Base-by-base conservation (phyloP, 768 basidiomycete species). In the Suillus fuscotomentosus region DNA sequence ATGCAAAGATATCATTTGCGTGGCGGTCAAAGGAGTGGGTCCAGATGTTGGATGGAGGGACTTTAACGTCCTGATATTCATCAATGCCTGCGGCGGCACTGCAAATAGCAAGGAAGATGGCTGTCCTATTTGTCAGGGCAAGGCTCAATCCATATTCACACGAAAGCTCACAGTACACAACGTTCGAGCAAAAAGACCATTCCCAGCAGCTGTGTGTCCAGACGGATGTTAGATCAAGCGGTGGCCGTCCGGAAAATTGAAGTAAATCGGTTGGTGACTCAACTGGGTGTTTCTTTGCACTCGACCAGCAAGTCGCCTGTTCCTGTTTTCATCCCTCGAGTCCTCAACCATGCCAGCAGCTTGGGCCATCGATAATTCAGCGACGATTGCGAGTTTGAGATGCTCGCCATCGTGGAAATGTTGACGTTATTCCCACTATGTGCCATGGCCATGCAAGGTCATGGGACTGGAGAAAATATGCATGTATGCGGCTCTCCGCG, bases 1-100 rank as follows among this genome's bases (percentile, higher is more conserved):
- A 79, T 97, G 94, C 65, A 98, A 77, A 7, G 93, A 86, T 39
- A 97, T 84, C 17, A 92, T 74, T 70, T 97, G 95, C 5, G 82
- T 83, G 11, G 92, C 90, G 27, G 83, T 86, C 65, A 90, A 72
- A 17, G 71, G 68, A 8, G 69, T 68, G 60, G 62, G 61, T 43
- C 65, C 36, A 53, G 70, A 53, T 1, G 72, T 54, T 41, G 88
- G 84, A 75, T 94, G 91, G 48, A 85, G 77, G 3, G 82, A 77
- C 27, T 76, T 73, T 41, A 97, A 82, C 0, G 95, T 95, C 54
- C 81, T 78, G 45, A 81, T 76, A 75, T 96, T 98, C 68, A 97
- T 77, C 67, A 97, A 76, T 0, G 88, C 88, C 14, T 76, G 77
- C 3, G 85, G 80, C 2, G 96, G 96, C 10, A 97, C 78, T 5